Base-by-base conservation (phyloP, 2,329 filamentous ascomycete species). In the Pyrenophora graminea region DNA sequence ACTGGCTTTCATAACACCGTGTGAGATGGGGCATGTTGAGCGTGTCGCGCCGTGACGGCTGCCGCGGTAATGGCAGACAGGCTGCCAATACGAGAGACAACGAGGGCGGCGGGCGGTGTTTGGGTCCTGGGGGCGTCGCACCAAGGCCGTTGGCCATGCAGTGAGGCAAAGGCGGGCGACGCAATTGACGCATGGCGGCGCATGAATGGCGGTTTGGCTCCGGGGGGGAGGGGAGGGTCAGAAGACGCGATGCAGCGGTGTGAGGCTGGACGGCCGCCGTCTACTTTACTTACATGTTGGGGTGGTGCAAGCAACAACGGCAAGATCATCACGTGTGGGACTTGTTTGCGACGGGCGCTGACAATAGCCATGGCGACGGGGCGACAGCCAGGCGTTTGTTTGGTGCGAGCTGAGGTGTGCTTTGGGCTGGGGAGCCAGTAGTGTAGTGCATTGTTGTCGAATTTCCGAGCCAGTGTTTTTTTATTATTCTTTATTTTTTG, bases 191-290 rank as follows among this genome's bases (percentile, higher is more conserved):
- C 33, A 33, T 30, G 17, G 27, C 23, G 37, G 37, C 21, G 49
- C 33, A 39, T 36, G 25, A 18, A 44, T 27, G 23, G 39, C 32
- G 27, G 27, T 23, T 18, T 15, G 33, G 40, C 34, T 32, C 51
- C 25, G 25, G 25, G 25, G 25, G 9, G 15, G 15, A 15, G 15
- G 15, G 15, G 15, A 15, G 15, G 25, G 9, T 27, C 27, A 30
- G 27, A 30, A 9, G 27, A 30, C 27, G 10, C 8, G 27, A 30
- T 30, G 51, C 51, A 51, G 48, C 48, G 51, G 52, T 55, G 52
- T 55, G 52, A 44, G 48, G 48, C 48, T 47, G 43, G 43, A 15
- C 15, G 15, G 15, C 15, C 15, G 15, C 15, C 15, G 15, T 15
- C 15, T 15, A 15, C 15, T 15, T 15, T 15, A 15, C 15, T 15